These are phyloP conservation scores for Cnidoscolus chayamansa DNA, from an alignment of 441 rosid genomes.

Conservation along the genomic window DNA sequence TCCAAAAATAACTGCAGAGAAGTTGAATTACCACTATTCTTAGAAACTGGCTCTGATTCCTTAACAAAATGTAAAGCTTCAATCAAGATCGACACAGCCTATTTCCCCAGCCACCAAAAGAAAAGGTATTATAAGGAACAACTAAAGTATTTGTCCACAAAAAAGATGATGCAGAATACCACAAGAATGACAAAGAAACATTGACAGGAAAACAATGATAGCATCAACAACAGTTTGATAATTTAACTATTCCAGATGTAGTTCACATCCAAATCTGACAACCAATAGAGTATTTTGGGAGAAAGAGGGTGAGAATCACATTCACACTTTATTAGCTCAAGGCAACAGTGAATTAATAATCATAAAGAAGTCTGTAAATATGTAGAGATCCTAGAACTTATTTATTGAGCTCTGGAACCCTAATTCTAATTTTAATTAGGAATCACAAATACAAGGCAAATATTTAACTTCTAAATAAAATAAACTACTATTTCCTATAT, in stretches of 20 bases:
- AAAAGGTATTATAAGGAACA: conserved; percentile 13
- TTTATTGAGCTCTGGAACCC: too few relatives aligned
- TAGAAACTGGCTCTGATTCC: conserved; percentile 68
- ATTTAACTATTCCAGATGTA: not conserved
- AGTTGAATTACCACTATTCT: conserved; percentile 50
- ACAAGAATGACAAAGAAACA: not conserved
- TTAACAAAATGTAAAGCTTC: conserved; percentile 82
- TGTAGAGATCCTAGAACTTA: too few relatives aligned
- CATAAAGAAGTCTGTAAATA: too few relatives aligned
- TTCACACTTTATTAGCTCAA: too few relatives aligned
- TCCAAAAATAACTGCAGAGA: conserved; percentile 22
- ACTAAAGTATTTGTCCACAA: not conserved
- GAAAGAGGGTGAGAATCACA: too few relatives aligned
- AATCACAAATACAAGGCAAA: too few relatives aligned
- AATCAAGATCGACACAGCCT: conserved; percentile 78
- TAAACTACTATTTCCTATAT: too few relatives aligned
- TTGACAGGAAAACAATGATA: not conserved
- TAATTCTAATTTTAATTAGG: too few relatives aligned
- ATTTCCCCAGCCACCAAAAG: conserved; percentile 4
- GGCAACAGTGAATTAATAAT: too few relatives aligned
- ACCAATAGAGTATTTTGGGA: too few relatives aligned
- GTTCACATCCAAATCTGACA: not conserved
- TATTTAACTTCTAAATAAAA: too few relatives aligned
- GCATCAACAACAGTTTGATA: not conserved
- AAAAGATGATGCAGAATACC: not conserved